phyloP scores from a whole-genome alignment of 345 rosid genomes.

The Lenwebbia sp. region DNA sequence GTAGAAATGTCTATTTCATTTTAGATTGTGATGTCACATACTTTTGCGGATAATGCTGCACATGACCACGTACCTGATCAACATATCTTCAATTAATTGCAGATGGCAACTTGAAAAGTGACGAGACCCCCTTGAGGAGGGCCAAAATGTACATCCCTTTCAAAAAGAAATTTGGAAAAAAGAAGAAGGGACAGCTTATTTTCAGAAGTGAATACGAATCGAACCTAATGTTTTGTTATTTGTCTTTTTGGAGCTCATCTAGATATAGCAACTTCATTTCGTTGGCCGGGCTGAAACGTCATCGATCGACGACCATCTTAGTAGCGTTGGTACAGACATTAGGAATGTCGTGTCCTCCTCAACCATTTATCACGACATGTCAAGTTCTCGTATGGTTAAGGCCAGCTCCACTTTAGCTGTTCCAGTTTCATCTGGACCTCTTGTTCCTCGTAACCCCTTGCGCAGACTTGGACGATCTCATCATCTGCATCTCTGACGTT shows the following conservation, averaged over 20 bases:
- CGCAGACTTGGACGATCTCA: not conserved
- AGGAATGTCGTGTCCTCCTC: not conserved
- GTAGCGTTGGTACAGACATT: not conserved
- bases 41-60: not conserved
- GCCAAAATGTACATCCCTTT: not conserved
- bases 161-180: not conserved
- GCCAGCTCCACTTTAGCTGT: not conserved
- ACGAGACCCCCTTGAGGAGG: not conserved
- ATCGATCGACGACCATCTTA: not conserved
- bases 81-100: not conserved
- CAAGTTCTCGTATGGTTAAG: not conserved
- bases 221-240: fast-evolving
- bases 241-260: not conserved
- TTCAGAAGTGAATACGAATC: not conserved
- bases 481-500: not conserved
- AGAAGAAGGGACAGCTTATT: not conserved
- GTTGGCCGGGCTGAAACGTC: not conserved
- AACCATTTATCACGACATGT: not conserved
- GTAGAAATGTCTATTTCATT: not conserved
- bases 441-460: not conserved
- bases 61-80: not conserved
- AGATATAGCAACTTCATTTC: not conserved
- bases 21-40: not conserved
- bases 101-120: not conserved
- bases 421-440: not conserved